Percentiles rank a stretch among this genome's conserved stretches.
These are phyloP conservation scores for Chenopodium suecicum DNA, from an alignment of 148 eudicot genomes.

Conservation along the genomic window DNA sequence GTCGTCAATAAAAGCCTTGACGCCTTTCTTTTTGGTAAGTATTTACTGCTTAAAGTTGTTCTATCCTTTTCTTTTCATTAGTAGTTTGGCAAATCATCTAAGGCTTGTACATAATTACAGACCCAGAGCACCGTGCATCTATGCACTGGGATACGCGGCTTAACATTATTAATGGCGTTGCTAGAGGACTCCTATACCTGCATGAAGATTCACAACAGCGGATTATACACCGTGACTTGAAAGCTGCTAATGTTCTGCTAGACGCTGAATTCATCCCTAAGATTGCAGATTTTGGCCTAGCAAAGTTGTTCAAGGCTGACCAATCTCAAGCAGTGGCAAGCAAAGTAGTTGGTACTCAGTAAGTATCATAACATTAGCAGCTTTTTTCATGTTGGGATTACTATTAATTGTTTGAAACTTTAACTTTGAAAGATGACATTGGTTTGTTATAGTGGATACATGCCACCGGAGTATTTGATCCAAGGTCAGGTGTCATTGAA, in stretches of 20 bases:
- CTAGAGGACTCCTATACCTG: slow-evolving; percentile 29
- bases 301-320: slow-evolving; percentile 32
- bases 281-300: slow-evolving; percentile 50
- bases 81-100: too few relatives aligned
- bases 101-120: not conserved
- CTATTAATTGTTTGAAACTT: not conserved
- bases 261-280: slow-evolving; percentile 42
- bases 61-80: too few relatives aligned
- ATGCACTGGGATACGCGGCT: slow-evolving; percentile 32
- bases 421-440: not conserved
- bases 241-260: slow-evolving; percentile 39
- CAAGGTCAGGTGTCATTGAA: slow-evolving; percentile 39
- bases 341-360: slow-evolving; percentile 36
- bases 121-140: slow-evolving; percentile 12
- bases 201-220: slow-evolving; percentile 17
- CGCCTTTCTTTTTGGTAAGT: slow-evolving; percentile 24
- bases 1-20: slow-evolving; percentile 31
- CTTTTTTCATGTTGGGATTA: not conserved
- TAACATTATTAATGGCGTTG: slow-evolving; percentile 39
- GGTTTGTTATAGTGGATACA: slow-evolving; percentile 29
- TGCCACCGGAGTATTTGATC: slow-evolving; percentile 33
- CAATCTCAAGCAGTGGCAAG: slow-evolving; percentile 31
- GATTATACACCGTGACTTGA: slow-evolving; percentile 43
- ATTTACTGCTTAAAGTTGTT: not conserved
- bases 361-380: not conserved